Conservation (phyloP, 345 rosid species). For the Linum lewisii region DNA sequence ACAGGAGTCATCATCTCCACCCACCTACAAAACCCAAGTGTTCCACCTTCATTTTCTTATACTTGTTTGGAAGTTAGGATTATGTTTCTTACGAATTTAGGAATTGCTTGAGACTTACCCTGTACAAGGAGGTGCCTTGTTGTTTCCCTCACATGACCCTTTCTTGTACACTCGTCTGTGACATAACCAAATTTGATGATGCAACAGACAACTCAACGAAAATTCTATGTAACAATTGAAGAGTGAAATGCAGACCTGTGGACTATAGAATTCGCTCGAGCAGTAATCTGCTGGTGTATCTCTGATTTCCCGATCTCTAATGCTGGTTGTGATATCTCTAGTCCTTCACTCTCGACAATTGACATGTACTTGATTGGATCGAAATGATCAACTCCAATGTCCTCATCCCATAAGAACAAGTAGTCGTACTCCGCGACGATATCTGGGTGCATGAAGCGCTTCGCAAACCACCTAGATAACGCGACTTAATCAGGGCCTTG, state of each 20-base stretch:
- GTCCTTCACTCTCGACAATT: constrained; percentile 42
- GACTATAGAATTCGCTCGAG: constrained; percentile 36
- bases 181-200: not conserved
- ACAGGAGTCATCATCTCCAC: constrained; percentile 5
- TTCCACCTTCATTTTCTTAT: too few species aligned
- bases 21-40: too few species aligned
- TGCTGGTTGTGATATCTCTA: constrained; percentile 67
- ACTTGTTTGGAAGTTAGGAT: too few species aligned
- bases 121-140: not conserved
- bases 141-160: not conserved
- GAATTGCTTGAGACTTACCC: too few species aligned
- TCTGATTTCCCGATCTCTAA: constrained; percentile 44
- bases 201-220: too few species aligned
- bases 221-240: too few species aligned
- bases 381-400: constrained; percentile 62
- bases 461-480: constrained; percentile 69
- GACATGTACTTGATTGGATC: constrained; percentile 47
- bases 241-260: constrained; percentile 34
- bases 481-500: too few species aligned
- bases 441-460: constrained; percentile 68
- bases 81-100: too few species aligned
- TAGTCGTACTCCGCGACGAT: constrained; percentile 47
- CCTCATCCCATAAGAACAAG: constrained; percentile 72
- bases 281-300: constrained; percentile 68
- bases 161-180: not conserved